Conservation (phyloP, 345 rosid species). For the Garcia nutans region DNA sequence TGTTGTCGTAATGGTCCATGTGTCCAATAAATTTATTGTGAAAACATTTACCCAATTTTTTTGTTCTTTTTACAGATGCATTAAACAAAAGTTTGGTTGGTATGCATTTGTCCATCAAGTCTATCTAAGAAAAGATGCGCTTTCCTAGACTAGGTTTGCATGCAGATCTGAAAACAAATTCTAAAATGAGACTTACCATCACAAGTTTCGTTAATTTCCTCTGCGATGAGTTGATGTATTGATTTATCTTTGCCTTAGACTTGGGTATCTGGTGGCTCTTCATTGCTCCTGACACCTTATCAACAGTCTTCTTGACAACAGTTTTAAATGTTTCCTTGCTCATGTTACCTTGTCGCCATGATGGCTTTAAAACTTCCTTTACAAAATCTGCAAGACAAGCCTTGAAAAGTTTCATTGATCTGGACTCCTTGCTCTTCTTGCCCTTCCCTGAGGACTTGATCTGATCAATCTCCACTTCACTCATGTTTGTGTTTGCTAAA, state of each 20-base stretch:
- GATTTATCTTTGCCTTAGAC: constrained; percentile 77
- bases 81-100: constrained; percentile 11
- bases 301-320: constrained; percentile 85
- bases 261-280: constrained; percentile 72
- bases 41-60: not conserved
- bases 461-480: constrained; percentile 60
- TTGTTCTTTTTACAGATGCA: not conserved
- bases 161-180: not conserved
- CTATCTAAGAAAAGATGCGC: no score
- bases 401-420: constrained; percentile 72
- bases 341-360: constrained; percentile 93
- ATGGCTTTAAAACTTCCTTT: constrained; percentile 86
- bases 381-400: constrained; percentile 77
- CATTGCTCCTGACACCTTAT: constrained; percentile 81
- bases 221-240: constrained; percentile 65
- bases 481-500: constrained; percentile 22
- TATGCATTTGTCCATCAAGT: no score
- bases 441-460: constrained; percentile 50
- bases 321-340: constrained; percentile 95
- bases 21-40: no score
- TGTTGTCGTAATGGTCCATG: not conserved
- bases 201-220: constrained; percentile 87
- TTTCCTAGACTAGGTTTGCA: not conserved
- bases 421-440: constrained; percentile 57
- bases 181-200: constrained; percentile 53